A percentile compares a stretch with the other conserved stretches of the same genome.
Evolutionary conservation across 257 asterid genomes (phyloP).

Genomic region (Capsicum chinense): DNA sequence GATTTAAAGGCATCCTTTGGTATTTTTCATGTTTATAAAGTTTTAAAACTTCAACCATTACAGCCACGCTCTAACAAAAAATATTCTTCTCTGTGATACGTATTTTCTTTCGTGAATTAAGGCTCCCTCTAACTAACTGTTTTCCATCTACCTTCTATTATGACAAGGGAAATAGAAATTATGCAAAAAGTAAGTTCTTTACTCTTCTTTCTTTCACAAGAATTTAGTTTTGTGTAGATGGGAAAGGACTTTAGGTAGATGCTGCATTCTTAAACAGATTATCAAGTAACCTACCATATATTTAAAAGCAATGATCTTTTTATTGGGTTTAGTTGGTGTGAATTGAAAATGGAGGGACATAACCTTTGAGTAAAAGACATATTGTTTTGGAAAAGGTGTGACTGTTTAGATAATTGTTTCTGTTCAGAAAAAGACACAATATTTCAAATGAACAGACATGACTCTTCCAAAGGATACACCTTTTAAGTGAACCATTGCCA

Average conservation of each 20-base stretch:
- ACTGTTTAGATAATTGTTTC: no score
- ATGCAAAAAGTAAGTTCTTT: neutral
- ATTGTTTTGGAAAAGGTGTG: no score
- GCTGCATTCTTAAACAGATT: slow-evolving; percentile 19
- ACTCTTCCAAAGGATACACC: no score
- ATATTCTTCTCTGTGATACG: slow-evolving; percentile 2
- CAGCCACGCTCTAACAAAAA: slow-evolving; percentile 64
- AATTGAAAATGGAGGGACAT: no score
- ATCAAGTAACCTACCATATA: neutral
- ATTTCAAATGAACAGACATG: no score
- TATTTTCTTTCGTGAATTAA: slow-evolving; percentile 23
- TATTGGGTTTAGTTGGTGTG: no score
- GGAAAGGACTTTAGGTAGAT: neutral
- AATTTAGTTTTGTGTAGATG: neutral
- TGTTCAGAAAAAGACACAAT: no score
- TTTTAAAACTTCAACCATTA: slow-evolving; percentile 51
- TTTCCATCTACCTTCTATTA: neutral
- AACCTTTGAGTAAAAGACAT: no score
- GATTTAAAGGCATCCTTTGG: slow-evolving; percentile 55
- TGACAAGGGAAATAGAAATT: neutral
- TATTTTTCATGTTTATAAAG: slow-evolving; percentile 48
- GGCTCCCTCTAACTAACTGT: slow-evolving; percentile 11
- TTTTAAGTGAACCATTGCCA: no score
- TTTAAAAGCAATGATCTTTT: neutral
- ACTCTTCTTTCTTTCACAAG: neutral